phyloP scores from a whole-genome alignment of 495 filamentous ascomycete genomes.

The Zalerion maritima region DNA sequence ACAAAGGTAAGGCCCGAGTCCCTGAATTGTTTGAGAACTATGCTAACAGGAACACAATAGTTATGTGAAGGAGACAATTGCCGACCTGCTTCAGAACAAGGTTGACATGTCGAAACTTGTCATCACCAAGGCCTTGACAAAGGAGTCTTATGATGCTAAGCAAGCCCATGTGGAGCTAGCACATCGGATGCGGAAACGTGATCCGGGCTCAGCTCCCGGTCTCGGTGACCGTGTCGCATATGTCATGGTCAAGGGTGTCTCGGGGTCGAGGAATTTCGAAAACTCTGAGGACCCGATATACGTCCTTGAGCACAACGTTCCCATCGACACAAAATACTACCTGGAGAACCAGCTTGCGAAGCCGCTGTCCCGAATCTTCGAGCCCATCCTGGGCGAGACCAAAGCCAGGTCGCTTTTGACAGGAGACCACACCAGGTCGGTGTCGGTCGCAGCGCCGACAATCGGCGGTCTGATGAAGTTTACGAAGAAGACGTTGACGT shows the following conservation, averaged over 20 bases:
- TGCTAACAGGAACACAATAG: conserved; percentile 29
- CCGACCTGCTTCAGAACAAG: conserved; percentile 91
- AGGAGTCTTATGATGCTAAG: conserved; percentile 65
- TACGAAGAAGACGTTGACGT: conserved; percentile 90
- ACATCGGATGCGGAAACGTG: conserved; percentile 88
- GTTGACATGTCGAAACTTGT: conserved; percentile 98
- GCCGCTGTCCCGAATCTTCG: conserved; percentile 88
- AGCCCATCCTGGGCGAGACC: conserved; percentile 86
- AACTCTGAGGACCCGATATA: conserved; percentile 91
- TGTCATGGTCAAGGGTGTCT: conserved; percentile 87
- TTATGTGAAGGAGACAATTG: conserved; percentile 92
- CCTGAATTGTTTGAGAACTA: conserved; percentile 1
- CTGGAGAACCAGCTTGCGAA: conserved; percentile 97
- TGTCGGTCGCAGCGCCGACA: conserved; percentile 77
- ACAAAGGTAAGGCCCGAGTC: conserved; percentile 58
- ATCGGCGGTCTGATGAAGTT: conserved; percentile 97
- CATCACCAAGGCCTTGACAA: conserved; percentile 93
- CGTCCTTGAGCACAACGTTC: conserved; percentile 93
- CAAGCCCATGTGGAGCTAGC: conserved; percentile 94
- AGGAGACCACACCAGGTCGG: conserved; percentile 83
- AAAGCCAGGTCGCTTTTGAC: conserved; percentile 68
- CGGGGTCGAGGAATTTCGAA: conserved; percentile 85
- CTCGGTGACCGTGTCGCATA: conserved; percentile 96
- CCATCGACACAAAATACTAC: conserved; percentile 98
- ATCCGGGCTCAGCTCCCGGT: conserved; percentile 84